Conservation (phyloP, 2,329 filamentous ascomycete species). For the Claviceps digitariae region DNA sequence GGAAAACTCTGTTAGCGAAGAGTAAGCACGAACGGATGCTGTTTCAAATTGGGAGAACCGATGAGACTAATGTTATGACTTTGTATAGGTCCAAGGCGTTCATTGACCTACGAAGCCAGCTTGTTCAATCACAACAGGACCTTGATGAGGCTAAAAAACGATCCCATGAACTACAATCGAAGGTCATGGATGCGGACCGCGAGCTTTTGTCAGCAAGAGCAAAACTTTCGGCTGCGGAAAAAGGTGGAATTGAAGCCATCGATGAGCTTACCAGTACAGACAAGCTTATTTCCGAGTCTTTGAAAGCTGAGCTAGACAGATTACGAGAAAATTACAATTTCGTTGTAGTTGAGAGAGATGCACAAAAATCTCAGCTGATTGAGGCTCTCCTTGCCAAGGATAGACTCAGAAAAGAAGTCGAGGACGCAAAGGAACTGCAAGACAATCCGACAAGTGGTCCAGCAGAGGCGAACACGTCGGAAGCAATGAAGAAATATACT, state of each 20-base stretch:
- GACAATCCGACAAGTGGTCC: slow-evolving; percentile 20
- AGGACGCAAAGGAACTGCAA: slow-evolving; percentile 30
- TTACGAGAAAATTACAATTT: slow-evolving; percentile 37
- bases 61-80: slow-evolving; percentile 17
- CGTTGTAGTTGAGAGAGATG: slow-evolving; percentile 37
- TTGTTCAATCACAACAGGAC: slow-evolving; percentile 31
- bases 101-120: slow-evolving; percentile 34
- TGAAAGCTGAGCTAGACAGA: slow-evolving; percentile 43
- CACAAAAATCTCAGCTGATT: slow-evolving; percentile 46
- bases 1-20: slow-evolving; percentile 36
- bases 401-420: slow-evolving; percentile 40
- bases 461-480: slow-evolving; percentile 21
- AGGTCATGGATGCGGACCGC: slow-evolving; percentile 39
- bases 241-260: slow-evolving; percentile 40
- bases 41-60: no score
- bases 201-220: slow-evolving; percentile 38
- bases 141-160: slow-evolving; percentile 30
- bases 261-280: slow-evolving; percentile 47
- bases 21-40: slow-evolving; percentile 32
- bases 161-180: slow-evolving; percentile 30
- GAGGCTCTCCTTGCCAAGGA: slow-evolving; percentile 48
- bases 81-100: slow-evolving; percentile 40
- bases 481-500: slow-evolving; percentile 26
- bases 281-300: slow-evolving; percentile 42
- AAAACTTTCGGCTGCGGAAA: slow-evolving; percentile 40